Conservation (phyloP, 2,329 filamentous ascomycete species). For the Penicillium freii region DNA sequence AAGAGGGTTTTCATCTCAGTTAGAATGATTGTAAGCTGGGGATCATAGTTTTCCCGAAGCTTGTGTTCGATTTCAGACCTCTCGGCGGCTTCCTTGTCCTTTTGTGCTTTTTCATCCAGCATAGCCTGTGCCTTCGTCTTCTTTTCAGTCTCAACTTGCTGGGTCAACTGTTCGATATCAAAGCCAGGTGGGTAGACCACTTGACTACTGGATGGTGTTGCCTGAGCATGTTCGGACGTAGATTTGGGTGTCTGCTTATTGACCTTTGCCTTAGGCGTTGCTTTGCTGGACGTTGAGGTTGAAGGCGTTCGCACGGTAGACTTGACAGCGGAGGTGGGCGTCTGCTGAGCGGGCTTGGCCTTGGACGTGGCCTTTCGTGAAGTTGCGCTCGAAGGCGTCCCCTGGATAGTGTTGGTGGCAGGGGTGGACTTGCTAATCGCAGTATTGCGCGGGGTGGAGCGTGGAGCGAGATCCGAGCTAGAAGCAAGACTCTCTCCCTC, state of each 20-base stretch:
- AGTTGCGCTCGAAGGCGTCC: neutral
- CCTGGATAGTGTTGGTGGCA: neutral
- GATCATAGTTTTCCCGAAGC: neutral
- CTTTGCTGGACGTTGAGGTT: neutral
- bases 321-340: neutral
- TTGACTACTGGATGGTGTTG: neutral
- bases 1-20: neutral
- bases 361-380: neutral
- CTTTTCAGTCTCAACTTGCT: neutral
- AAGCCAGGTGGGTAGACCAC: neutral
- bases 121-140: neutral
- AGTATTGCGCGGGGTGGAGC: neutral
- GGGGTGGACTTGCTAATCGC: neutral
- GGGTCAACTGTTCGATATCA: neutral
- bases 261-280: neutral
- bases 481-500: conserved; percentile 19
- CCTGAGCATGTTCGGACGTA: neutral
- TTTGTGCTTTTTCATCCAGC: neutral
- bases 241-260: neutral
- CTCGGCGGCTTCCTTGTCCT: neutral
- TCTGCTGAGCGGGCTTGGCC: neutral
- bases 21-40: neutral
- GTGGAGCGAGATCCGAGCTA: neutral
- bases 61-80: neutral
- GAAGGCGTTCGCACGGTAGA: neutral